A percentile compares a stretch with the other conserved stretches of the same genome.
Evolutionary conservation across 2,329 filamentous ascomycete genomes (phyloP).

Genomic region (Neurospora crassa): DNA sequence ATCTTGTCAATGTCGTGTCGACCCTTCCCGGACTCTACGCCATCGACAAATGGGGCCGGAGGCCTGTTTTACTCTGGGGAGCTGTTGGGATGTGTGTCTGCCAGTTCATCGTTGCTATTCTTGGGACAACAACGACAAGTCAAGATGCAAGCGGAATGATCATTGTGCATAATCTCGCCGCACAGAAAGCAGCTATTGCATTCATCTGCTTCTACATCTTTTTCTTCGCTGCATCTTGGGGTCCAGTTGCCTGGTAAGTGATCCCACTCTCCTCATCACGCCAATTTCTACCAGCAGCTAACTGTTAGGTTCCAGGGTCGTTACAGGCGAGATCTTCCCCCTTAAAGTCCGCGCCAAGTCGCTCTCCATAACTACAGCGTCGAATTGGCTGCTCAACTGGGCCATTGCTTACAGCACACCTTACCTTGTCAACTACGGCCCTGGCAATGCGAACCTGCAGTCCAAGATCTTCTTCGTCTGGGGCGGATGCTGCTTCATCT

Average conservation of each 20-base stretch:
- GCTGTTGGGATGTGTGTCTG: background rate
- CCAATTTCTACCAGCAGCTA: background rate
- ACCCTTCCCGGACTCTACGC: background rate
- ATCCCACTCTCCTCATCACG: background rate
- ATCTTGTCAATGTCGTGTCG: background rate
- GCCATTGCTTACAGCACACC: background rate
- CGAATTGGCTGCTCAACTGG: background rate
- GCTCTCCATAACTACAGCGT: background rate
- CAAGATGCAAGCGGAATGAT: background rate
- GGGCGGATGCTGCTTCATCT: background rate
- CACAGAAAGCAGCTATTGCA: background rate
- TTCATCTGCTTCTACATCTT: background rate
- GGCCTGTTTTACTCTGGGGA: background rate
- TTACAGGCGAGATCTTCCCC: background rate
- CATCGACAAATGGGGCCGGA: background rate
- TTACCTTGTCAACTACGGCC: background rate
- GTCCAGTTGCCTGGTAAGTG: background rate
- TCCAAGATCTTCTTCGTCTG: background rate
- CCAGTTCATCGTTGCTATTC: background rate
- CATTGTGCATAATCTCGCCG: background rate
- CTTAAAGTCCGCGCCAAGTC: background rate
- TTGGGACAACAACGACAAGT: background rate
- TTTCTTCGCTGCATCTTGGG: background rate
- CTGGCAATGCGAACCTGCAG: background rate
- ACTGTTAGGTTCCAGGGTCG: background rate